Base-by-base conservation (phyloP, 192 early-diverging fungal species). In the Linnemannia elongata region DNA sequence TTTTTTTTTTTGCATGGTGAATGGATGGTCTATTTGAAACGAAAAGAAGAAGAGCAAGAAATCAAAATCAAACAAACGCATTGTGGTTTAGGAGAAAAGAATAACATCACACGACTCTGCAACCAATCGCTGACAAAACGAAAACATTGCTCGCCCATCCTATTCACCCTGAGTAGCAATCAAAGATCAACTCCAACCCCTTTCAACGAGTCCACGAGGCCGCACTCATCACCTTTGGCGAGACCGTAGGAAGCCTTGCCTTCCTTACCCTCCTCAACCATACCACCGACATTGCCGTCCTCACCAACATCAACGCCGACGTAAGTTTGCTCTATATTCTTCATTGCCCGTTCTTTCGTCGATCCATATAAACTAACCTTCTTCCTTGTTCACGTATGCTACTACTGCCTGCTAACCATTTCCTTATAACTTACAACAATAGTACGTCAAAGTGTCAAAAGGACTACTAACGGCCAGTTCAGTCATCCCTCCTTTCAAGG, bases 161-260 rank as follows among this genome's bases (percentile, higher is more conserved):
- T n/a, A 18, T 42, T 57, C 27, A 10, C 30, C 41, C 13, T 57
- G 47, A 42, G 30, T 84, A 93, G 92, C 91, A 93, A 79, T 87
- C 88, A 76, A 90, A 83, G 69, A 69, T 69, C 38, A 87, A 85
- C 41, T 90, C 87, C 8, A 91, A 93, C 54, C 87, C 91, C 41
- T 91, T 89, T 57, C 82, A 90, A 49, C 85, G 91, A 47, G 90
- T 93, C 44, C 91, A 92, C 60, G 89, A 91, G 30, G 86, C 85
- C 3, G 91, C 92, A 13, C 78, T 93, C 22, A 82, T 87, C 52
- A 92, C 91, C 22, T 90, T 93, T 85, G 91, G 89, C 4, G 92
- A 93, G 73, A 93, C 91, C 27, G 82, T 92, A 5, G 90, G 91
- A 33, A 87, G 82, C 45, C 82, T 93, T 27, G 91, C 92, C 3